Conservation (phyloP, 208 protist genomes). For the Naegleria fowleri region DNA sequence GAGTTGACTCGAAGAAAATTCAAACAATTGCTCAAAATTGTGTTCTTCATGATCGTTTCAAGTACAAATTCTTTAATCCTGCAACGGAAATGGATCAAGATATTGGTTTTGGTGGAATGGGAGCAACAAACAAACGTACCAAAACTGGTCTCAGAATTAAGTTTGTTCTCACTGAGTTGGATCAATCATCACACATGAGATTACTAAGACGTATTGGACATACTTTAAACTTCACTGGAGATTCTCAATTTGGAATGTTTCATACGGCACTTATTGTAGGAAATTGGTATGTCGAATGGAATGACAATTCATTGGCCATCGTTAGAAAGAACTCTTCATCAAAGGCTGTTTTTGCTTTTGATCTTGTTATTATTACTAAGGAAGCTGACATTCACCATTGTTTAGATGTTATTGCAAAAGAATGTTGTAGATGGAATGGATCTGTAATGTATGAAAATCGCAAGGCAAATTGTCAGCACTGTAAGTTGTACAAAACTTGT, state of each 20-base stretch:
- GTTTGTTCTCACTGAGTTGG: constrained; percentile 3
- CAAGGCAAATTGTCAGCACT: background rate
- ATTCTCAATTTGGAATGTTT: constrained; percentile 17
- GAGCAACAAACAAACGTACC: background rate
- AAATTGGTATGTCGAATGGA: constrained; percentile 2
- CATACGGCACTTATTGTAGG: background rate
- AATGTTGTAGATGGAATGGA: background rate
- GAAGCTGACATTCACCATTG: background rate
- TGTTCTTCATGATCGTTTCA: background rate
- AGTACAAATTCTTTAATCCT: background rate
- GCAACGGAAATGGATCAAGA: background rate
- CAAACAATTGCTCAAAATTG: background rate
- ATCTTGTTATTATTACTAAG: background rate
- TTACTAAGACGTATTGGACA: background rate
- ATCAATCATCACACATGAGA: background rate
- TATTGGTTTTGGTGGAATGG: background rate
- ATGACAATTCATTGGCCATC: background rate
- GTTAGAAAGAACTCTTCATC: background rate
- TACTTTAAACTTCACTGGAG: background rate
- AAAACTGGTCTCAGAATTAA: background rate
- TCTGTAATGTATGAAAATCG: background rate
- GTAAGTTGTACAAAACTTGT: background rate
- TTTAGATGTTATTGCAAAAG: background rate
- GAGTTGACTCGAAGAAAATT: background rate
- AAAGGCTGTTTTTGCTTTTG: background rate